Base-by-base conservation (phyloP, 768 basidiomycete species). In the Hygrophorus pudorinus region DNA sequence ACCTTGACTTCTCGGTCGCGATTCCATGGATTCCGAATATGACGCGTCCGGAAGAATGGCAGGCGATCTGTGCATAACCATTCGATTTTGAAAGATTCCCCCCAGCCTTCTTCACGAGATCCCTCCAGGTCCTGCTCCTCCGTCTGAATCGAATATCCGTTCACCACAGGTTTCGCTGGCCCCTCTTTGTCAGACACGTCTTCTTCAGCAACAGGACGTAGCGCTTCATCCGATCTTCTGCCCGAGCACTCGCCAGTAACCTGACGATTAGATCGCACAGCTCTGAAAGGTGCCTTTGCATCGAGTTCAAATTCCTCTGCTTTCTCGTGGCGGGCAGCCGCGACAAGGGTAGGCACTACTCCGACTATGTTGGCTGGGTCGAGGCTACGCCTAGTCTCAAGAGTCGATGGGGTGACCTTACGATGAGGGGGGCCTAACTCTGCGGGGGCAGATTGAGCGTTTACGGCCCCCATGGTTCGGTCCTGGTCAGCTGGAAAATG, bases 11-110 rank as follows among this genome's bases (percentile, higher is more conserved):
- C 81, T 40, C 77, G 67, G 47, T 85, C 86, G 51, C 88, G 78
- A 53, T 97, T 97, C 91, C 92, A 97, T 2, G 84, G 82, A 57
- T 97, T 98, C 33, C 87, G 78, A 41, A 96, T 61, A 56, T 90
- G 84, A 20, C 81, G 73, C 28, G 84, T 84, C 36, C 76, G 76
- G 49, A 69, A 63, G 61, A 97, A 97, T 0, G 88, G 79, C 2
- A 97, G 59, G 2, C 72, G 70, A 10, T 74, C 65, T 0, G 78
- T 85, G 51, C 72, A 75, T 36, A 92, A 50, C 93, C 93, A 96
- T 52, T 91, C 73, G 18, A 96, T 65, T 48, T 72, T 71, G 72
- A 97, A 96, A 3, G 83, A 70, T 41, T 80, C 75, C 11, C 86
- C 88, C 88, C 86, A 87, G 2, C 56, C 53, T 13, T 61, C 67